Evolutionary conservation across 148 eudicot species (phyloP).

Genomic region (Arbutus unedo): DNA sequence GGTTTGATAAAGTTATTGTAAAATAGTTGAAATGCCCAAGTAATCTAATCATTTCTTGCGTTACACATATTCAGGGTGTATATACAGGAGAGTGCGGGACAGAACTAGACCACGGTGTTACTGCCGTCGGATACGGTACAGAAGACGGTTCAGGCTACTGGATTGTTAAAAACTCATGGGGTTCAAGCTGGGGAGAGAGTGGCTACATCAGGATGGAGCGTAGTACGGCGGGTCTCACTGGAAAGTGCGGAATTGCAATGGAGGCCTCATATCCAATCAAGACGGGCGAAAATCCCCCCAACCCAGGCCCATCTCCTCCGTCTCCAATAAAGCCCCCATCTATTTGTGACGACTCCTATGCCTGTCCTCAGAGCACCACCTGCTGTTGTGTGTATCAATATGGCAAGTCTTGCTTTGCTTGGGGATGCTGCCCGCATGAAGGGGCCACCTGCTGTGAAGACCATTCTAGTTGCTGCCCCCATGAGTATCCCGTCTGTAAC

Average conservation of each 20-base stretch:
- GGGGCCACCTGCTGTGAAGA: conserved; percentile 82
- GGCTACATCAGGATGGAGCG: conserved; percentile 74
- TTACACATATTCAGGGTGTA: conserved; percentile 44
- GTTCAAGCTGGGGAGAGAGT: conserved; percentile 61
- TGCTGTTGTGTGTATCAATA: conserved; percentile 70
- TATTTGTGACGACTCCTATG: conserved; percentile 58
- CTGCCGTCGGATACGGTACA: conserved; percentile 68
- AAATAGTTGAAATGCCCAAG: neutral
- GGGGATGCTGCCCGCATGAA: conserved; percentile 93
- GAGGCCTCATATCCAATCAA: conserved; percentile 73
- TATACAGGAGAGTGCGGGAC: conserved; percentile 70
- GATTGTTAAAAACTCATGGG: conserved; percentile 88
- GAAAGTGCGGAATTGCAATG: conserved; percentile 70
- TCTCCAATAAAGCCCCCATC: conserved; percentile 55
- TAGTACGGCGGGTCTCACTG: conserved; percentile 25
- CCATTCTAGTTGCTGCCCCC: conserved; percentile 78
- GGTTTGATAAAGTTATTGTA: neutral
- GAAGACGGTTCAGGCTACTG: conserved; percentile 64
- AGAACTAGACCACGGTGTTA: conserved; percentile 66
- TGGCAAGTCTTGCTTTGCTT: conserved; percentile 46
- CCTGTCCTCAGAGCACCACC: conserved; percentile 55
- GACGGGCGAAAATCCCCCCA: conserved; percentile 69
- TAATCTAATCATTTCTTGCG: neutral
- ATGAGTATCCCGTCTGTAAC: conserved; percentile 72
- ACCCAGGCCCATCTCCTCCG: conserved; percentile 96